These are phyloP conservation scores for Nidula microcarpa DNA, from an alignment of 768 basidiomycete species.

Conservation along the genomic window DNA sequence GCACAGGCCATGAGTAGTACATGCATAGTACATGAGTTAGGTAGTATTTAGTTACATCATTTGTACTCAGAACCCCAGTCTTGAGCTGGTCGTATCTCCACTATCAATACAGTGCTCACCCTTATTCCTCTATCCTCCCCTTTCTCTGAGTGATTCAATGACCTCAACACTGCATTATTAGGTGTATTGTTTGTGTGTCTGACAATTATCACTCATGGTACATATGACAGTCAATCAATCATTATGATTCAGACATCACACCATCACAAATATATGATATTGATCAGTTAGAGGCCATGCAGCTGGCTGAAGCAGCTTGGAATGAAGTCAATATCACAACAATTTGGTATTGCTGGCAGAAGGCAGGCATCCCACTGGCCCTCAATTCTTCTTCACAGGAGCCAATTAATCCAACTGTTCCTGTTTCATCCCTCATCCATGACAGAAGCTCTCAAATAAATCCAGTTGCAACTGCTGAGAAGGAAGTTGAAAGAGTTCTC, in stretches of 20 bases:
- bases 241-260: conserved; percentile 17
- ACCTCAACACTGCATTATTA: too few relatives aligned
- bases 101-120: too few relatives aligned
- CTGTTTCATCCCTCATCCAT: conserved; percentile 15
- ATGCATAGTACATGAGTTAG: too few relatives aligned
- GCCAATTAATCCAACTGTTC: conserved; percentile 8
- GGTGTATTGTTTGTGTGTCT: too few relatives aligned
- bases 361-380: conserved; percentile 19
- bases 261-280: conserved; percentile 26
- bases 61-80: too few relatives aligned
- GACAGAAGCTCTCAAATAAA: not conserved
- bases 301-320: conserved; percentile 21
- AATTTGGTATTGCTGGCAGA: conserved; percentile 26
- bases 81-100: too few relatives aligned
- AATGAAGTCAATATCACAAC: conserved; percentile 10
- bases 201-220: conserved; percentile 17
- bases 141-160: too few relatives aligned
- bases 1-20: too few relatives aligned
- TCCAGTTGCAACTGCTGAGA: not conserved
- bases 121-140: too few relatives aligned
- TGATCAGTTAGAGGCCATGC: conserved; percentile 28
- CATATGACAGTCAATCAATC: conserved; percentile 22
- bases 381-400: not conserved
- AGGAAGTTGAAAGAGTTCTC: not conserved
- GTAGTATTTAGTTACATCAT: too few relatives aligned